Evolutionary conservation across 805 yeast species (phyloP), one percentile per base, ranked within the genome.

Genomic region (Hanseniaspora mollemarum): DNA sequence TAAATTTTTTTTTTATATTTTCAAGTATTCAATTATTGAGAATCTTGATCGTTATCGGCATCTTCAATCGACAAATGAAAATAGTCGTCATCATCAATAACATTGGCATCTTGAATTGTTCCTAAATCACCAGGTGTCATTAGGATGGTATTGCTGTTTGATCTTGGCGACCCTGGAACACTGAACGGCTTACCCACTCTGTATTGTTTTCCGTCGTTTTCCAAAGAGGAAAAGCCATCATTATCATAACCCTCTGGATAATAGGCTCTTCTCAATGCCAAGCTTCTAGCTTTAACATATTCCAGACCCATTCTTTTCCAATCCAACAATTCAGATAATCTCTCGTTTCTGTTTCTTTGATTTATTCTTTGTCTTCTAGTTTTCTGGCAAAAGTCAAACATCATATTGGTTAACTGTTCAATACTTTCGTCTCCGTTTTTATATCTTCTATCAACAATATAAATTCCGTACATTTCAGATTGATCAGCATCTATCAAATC

Each of bases 51-150:
- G n/a, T 41, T 41, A 2, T 71, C 73, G 25, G 71, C 73, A 29
- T 71, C 75, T 16, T 71, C 74, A 39, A 60, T 64, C 38, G 58
- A 62, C 54, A 71, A 60, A 36, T 71, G 71, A 59, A 81, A 74
- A 60, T 86, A 90, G 63, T 90, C 96, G 6, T 39, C 51, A 35
- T 85, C 87, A 33, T 82, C 80, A 1, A 77, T 71, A 60, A 84
- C 85, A 52, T 78, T 78, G 35, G 86, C 85, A 63, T 90, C 98
- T 64, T 88, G 96, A 60, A 92, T 72, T 3, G 95, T 81, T n/a
- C 97, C 98, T 55, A 90, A 74, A 64, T 90, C 98, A 36, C 98
- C 98, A 0, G 98, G 98, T 1, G 98, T 90, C 95, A 87, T 90
- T 58, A 81, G 70, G 16, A 83, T 80, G 13, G 78, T 66, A 29